Percentiles rank a stretch among this genome's conserved stretches.
Evolutionary conservation across 768 basidiomycete species (phyloP).

Genomic region (Crassisporium funariophilum): DNA sequence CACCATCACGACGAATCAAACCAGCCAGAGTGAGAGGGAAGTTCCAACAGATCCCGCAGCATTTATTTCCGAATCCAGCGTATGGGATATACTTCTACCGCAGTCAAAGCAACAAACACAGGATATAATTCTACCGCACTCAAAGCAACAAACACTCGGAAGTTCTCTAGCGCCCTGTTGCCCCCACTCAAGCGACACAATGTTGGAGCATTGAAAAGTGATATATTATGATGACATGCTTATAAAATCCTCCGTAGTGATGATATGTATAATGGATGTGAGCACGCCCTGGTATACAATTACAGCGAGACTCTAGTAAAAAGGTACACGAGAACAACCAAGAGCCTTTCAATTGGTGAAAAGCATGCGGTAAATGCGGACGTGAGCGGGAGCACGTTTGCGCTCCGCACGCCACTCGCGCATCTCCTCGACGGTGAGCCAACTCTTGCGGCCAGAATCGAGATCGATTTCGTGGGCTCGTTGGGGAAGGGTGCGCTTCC

Average conservation of each 20-base stretch:
- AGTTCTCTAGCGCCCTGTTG: too few relatives aligned
- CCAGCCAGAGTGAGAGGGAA: too few relatives aligned
- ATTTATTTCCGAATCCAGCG: too few relatives aligned
- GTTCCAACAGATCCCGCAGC: too few relatives aligned
- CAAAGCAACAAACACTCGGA: too few relatives aligned
- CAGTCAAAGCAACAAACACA: too few relatives aligned
- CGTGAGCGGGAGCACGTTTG: conserved; percentile 33
- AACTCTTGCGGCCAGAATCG: conserved; percentile 48
- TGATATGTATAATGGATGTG: background rate
- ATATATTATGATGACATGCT: too few relatives aligned
- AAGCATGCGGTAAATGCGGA: conserved; percentile 40
- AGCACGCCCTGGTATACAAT: conserved; percentile 4
- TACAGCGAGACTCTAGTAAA: conserved; percentile 6
- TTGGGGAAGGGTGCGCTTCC: conserved; percentile 43
- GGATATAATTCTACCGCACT: too few relatives aligned
- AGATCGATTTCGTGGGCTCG: conserved; percentile 42
- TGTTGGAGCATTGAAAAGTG: too few relatives aligned
- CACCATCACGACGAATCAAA: too few relatives aligned
- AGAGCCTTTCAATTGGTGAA: conserved; percentile 37
- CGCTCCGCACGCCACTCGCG: conserved; percentile 43
- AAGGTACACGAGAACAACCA: background rate
- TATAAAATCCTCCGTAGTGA: background rate
- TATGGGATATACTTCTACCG: too few relatives aligned
- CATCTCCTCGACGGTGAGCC: conserved; percentile 49
- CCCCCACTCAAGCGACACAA: too few relatives aligned